Conservation (phyloP, 148 eudicot species). For the Amaranthus cruentus region DNA sequence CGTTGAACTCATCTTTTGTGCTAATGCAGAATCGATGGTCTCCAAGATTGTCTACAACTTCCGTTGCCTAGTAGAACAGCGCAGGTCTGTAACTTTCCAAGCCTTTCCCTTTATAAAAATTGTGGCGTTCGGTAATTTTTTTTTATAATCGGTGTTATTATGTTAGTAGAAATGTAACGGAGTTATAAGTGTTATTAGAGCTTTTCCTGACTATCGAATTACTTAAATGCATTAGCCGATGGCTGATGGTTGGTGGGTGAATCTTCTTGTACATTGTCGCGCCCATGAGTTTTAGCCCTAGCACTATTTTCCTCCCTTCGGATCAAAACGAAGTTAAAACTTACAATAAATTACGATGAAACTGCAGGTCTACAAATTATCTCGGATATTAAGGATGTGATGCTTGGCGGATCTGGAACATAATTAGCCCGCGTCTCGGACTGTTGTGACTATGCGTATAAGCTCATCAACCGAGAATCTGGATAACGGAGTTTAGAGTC, state of each 20-base stretch:
- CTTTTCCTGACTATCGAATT: too few species aligned
- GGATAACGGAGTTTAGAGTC: neutral
- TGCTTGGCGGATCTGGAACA: neutral
- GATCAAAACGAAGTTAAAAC: neutral
- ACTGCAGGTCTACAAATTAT: conserved; percentile 80
- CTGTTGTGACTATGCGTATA: neutral
- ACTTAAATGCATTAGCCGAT: too few species aligned
- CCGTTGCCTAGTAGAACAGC: conserved; percentile 82
- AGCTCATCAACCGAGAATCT: neutral
- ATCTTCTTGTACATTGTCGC: too few species aligned
- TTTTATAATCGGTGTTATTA: neutral
- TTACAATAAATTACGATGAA: neutral
- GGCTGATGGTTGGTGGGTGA: too few species aligned
- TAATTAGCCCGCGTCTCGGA: neutral
- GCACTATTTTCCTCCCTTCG: neutral
- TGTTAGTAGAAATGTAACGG: neutral
- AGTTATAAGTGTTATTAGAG: neutral
- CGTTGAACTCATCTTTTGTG: conserved; percentile 6
- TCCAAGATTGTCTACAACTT: conserved; percentile 67
- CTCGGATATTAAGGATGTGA: conserved; percentile 76
- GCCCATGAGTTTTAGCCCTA: too few species aligned
- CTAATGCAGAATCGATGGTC: conserved; percentile 68
- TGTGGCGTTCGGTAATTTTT: neutral
- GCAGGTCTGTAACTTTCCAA: conserved; percentile 52
- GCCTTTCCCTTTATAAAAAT: neutral